phyloP scores from a whole-genome alignment of 371 early-diverging fungal species.

The Lichtheimia corymbifera region DNA sequence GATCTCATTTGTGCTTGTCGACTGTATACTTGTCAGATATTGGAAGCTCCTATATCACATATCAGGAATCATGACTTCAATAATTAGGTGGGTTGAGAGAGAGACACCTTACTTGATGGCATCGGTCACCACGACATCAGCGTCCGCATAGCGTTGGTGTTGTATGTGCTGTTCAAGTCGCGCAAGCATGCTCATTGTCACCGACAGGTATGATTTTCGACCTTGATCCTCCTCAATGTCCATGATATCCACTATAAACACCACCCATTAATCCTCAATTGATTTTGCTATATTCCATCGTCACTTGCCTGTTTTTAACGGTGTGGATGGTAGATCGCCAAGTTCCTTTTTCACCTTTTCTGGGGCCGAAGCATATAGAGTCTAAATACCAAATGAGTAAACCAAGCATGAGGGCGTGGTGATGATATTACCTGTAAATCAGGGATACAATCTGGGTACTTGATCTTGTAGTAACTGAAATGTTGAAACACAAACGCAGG shows the following conservation, averaged over 20 bases:
- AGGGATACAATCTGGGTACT: slow-evolving; percentile 68
- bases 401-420: background rate
- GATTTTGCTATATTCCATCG: too few species aligned
- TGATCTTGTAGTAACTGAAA: slow-evolving; percentile 70
- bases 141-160: background rate
- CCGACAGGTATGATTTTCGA: background rate
- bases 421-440: slow-evolving; percentile 57
- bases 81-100: too few species aligned
- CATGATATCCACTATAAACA: too few species aligned
- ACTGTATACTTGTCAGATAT: background rate
- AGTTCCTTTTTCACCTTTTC: too few species aligned
- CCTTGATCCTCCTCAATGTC: background rate
- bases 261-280: too few species aligned
- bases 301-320: too few species aligned
- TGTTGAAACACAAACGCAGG: slow-evolving; percentile 75
- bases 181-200: background rate
- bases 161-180: background rate
- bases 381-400: too few species aligned
- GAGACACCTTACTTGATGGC: slow-evolving; percentile 26
- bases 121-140: background rate
- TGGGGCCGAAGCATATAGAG: too few species aligned
- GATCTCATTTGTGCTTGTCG: background rate
- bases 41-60: background rate
- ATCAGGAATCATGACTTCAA: background rate
- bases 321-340: too few species aligned